These are phyloP conservation scores for Candida tibetensis DNA, from an alignment of 805 yeast genomes.

Conservation along the genomic window DNA sequence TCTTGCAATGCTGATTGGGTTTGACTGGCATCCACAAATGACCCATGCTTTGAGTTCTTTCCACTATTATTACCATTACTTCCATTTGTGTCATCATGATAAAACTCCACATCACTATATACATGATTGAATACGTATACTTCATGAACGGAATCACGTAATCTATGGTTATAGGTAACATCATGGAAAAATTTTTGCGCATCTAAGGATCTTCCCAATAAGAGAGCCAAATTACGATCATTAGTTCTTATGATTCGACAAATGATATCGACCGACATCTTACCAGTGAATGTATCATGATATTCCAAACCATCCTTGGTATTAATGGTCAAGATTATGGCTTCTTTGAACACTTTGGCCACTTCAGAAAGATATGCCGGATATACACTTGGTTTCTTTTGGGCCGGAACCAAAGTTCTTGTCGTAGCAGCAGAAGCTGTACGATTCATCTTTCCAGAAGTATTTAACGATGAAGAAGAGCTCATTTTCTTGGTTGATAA, in stretches of 20 bases:
- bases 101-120: slow-evolving; percentile 45
- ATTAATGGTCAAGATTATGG: slow-evolving; percentile 68
- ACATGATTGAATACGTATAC: slow-evolving; percentile 78
- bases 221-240: slow-evolving; percentile 84
- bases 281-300: slow-evolving; percentile 90
- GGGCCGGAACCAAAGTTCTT: slow-evolving; percentile 17
- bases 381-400: slow-evolving; percentile 68
- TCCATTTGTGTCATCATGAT: slow-evolving; percentile 29
- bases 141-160: slow-evolving; percentile 84
- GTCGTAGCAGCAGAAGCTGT: slow-evolving; percentile 21
- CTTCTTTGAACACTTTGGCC: slow-evolving; percentile 70
- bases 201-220: slow-evolving; percentile 88
- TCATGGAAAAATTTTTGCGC: slow-evolving; percentile 94
- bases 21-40: slow-evolving; percentile 19
- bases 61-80: slow-evolving; percentile 19
- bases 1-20: slow-evolving; percentile 11
- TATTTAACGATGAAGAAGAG: slow-evolving; percentile 31
- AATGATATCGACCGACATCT: slow-evolving; percentile 90
- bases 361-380: slow-evolving; percentile 89
- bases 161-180: slow-evolving; percentile 89
- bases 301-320: slow-evolving; percentile 89
- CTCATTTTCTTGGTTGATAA: slow-evolving; percentile 40
- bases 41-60: slow-evolving; percentile 28
- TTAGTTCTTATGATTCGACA: slow-evolving; percentile 83
- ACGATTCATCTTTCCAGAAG: slow-evolving; percentile 25